Percentiles rank a stretch among this genome's conserved stretches.
Evolutionary conservation across 2,329 filamentous ascomycete genomes (phyloP).

Genomic region (Penicillium sp.): DNA sequence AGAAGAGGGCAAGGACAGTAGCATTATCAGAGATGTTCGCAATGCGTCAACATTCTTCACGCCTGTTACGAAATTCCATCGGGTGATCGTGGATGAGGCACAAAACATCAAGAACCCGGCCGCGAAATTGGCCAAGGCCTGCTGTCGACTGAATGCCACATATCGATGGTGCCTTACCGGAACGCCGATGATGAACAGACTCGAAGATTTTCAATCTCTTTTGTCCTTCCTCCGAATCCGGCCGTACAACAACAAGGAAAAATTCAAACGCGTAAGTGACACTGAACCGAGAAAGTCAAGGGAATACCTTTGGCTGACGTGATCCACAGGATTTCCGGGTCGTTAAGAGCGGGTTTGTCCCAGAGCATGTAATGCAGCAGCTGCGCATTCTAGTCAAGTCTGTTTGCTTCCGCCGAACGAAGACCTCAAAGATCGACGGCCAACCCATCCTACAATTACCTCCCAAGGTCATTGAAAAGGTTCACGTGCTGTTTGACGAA

Average conservation of each 20-base stretch:
- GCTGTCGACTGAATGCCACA: constrained; percentile 51
- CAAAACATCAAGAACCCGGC: constrained; percentile 73
- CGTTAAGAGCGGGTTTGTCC: constrained; percentile 40
- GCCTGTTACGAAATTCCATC: constrained; percentile 55
- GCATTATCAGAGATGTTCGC: constrained; percentile 2
- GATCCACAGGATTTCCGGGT: constrained; percentile 46
- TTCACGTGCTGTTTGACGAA: constrained; percentile 60
- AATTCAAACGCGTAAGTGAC: constrained; percentile 52
- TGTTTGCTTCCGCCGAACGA: constrained; percentile 75
- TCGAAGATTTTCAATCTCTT: constrained; percentile 70
- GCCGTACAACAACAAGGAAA: constrained; percentile 62
- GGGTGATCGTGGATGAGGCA: constrained; percentile 71
- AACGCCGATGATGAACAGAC: constrained; percentile 83
- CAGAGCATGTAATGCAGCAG: constrained; percentile 57
- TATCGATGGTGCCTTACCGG: constrained; percentile 72
- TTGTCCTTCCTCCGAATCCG: constrained; percentile 70
- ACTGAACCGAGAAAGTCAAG: background rate
- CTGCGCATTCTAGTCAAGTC: constrained; percentile 72
- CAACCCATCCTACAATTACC: constrained; percentile 67
- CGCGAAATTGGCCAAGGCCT: constrained; percentile 57
- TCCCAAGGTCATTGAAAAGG: constrained; percentile 55
- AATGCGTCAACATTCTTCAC: constrained; percentile 48
- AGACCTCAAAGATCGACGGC: constrained; percentile 71
- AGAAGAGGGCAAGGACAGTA: constrained; percentile 37
- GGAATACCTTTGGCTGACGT: background rate